A percentile compares a stretch with the other conserved stretches of the same genome.
phyloP scores from a whole-genome alignment of 2,329 filamentous ascomycete genomes.

The Leptographium galeiforme region DNA sequence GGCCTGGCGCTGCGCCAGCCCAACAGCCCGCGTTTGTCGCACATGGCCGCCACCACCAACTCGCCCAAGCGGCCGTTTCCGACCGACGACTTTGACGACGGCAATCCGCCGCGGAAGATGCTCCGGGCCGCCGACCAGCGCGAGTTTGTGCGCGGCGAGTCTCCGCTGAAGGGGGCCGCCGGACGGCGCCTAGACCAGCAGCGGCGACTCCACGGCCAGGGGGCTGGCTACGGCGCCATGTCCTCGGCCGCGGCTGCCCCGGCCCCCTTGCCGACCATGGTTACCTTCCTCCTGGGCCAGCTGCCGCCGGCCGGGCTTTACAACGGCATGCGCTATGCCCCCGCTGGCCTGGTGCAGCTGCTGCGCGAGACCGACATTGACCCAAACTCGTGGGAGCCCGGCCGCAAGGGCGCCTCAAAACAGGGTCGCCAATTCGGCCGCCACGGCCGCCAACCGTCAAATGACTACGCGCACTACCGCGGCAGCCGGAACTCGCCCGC shows the following conservation, averaged over 20 bases:
- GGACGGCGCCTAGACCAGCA: slow-evolving; percentile 75
- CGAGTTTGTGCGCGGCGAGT: slow-evolving; percentile 79
- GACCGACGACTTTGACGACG: slow-evolving; percentile 58
- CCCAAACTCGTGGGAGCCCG: slow-evolving; percentile 37
- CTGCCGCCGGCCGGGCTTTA: slow-evolving; percentile 64
- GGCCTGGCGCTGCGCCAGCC: slow-evolving; percentile 12
- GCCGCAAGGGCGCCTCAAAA: slow-evolving; percentile 16
- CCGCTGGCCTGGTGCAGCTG: slow-evolving; percentile 59
- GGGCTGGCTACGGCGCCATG: slow-evolving; percentile 15
- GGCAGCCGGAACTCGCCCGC: slow-evolving; percentile 10
- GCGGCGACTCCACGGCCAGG: slow-evolving; percentile 42
- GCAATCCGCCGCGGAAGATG: slow-evolving; percentile 70
- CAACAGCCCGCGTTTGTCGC: slow-evolving; percentile 7
- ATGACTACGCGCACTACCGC: slow-evolving; percentile 22
- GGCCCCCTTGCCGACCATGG: slow-evolving; percentile 59
- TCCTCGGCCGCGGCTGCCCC: slow-evolving; percentile 24
- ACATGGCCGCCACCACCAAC: slow-evolving; percentile 24
- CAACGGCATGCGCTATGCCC: slow-evolving; percentile 54
- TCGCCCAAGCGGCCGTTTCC: slow-evolving; percentile 51
- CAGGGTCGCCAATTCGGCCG: background rate
- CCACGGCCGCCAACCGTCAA: slow-evolving; percentile 27
- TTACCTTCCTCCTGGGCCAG: slow-evolving; percentile 53
- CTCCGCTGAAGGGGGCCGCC: slow-evolving; percentile 81
- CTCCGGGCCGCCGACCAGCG: slow-evolving; percentile 57
- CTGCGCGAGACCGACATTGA: slow-evolving; percentile 54